Base-by-base conservation (phyloP, 2,329 filamentous ascomycete genomes). In the Plenodomus tracheiphilus region DNA sequence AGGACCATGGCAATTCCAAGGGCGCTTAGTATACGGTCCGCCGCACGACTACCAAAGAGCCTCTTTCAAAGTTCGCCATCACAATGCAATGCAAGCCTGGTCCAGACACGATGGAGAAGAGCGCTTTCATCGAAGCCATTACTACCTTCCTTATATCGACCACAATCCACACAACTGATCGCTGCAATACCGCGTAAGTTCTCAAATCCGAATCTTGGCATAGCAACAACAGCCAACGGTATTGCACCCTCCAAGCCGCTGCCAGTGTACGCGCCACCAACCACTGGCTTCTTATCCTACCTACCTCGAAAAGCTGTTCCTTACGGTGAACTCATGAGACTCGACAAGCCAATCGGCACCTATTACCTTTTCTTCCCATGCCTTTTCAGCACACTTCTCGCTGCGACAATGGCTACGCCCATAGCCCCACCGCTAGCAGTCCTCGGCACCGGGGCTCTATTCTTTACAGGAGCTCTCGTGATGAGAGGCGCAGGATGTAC, bases 401-500 rank as follows among this genome's bases (percentile, higher is more conserved):
- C 90, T 1, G 89, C 89, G 2, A 86, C 88, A 0, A 80, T 92
- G 63, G 77, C 82, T 2, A 69, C 72, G 1, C 87, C 88, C 0
- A 80, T 86, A 60, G 74, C 85, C 2, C 68, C 83, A 1, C 84
- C 87, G 0, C 67, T 77, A 4, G 77, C 85, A 11, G 84, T 90
- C 16, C 58, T 87, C 22, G 80, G 83, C 41, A 91, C 86, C 0
- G 81, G 82, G 2, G 64, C 68, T 3, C 81, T 94, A 40, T 94
- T 95, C 74, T 82, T 88, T 62, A 79, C 84, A 2, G 91, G 90
- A 42, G 88, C 89, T 3, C 70, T 95, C 38, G 81, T 96, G 58
- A 94, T 96, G 88, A 87, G 91, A 52, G 88, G 91, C 41, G 89
- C 90, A 17, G 90, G 90, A 43, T 96, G 91, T 72, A 88, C 88